A percentile compares a stretch with the other conserved stretches of the same genome.
phyloP scores from a whole-genome alignment of 176 grass and related monocot species.

The Zea luxurians region DNA sequence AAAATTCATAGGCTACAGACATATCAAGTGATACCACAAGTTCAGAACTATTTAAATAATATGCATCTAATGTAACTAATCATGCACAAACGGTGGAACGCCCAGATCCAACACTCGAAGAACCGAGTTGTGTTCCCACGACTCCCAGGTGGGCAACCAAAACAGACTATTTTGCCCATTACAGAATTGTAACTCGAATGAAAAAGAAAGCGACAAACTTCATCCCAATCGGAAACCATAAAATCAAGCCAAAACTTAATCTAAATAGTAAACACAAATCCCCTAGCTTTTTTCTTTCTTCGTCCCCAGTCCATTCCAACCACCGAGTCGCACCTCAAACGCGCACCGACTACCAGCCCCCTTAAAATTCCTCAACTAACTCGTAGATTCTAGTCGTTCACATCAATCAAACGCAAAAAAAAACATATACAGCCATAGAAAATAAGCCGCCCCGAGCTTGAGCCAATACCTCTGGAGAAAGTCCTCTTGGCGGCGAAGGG shows the following conservation, averaged over 20 bases:
- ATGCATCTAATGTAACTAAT: background rate
- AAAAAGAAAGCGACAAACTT: background rate
- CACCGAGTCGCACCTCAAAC: background rate
- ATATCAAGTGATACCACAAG: no score
- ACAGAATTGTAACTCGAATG: background rate
- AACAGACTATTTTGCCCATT: background rate
- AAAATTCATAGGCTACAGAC: no score
- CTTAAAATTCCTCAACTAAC: background rate
- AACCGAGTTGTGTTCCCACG: background rate
- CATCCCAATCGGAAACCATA: slow-evolving; percentile 4
- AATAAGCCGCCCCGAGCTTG: background rate
- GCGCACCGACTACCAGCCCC: background rate
- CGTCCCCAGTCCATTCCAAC: background rate
- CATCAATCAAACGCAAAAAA: slow-evolving; percentile 23
- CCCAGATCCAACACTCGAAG: slow-evolving; percentile 4
- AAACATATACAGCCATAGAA: background rate
- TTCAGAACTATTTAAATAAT: background rate
- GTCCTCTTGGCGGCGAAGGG: slow-evolving; percentile 39
- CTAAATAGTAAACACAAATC: background rate
- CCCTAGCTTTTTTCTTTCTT: background rate
- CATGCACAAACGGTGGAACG: background rate
- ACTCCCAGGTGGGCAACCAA: background rate
- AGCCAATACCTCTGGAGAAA: slow-evolving; percentile 47
- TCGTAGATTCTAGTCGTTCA: background rate
- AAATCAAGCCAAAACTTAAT: background rate